phyloP scores from a whole-genome alignment of 768 basidiomycete genomes.

The Termitomyces sp. region DNA sequence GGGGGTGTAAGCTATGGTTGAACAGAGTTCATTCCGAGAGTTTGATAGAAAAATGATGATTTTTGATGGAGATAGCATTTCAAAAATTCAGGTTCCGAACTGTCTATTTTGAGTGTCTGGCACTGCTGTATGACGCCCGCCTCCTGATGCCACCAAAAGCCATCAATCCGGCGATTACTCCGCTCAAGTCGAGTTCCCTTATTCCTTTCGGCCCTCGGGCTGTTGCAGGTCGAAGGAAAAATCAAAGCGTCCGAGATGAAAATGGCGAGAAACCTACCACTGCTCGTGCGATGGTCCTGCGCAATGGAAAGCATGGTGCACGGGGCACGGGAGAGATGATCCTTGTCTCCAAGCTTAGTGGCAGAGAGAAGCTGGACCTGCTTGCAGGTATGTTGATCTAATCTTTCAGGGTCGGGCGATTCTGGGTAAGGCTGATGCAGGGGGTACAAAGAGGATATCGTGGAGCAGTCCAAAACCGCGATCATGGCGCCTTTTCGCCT shows the following conservation, averaged over 20 bases:
- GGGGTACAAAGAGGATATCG: constrained; percentile 53
- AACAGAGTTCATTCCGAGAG: too few species aligned
- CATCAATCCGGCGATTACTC: background rate
- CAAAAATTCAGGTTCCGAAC: too few species aligned
- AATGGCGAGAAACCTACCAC: constrained; percentile 57
- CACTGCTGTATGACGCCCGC: background rate
- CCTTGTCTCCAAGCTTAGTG: constrained; percentile 53
- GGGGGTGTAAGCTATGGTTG: too few species aligned
- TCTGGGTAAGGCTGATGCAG: background rate
- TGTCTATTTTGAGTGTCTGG: too few species aligned
- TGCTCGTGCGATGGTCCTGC: constrained; percentile 63
- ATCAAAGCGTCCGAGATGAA: constrained; percentile 36
- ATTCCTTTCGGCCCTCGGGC: constrained; percentile 52
- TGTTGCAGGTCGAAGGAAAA: constrained; percentile 27
- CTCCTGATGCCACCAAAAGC: constrained; percentile 21
- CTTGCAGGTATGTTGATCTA: constrained; percentile 51
- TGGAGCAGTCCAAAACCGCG: constrained; percentile 50
- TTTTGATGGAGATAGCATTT: too few species aligned
- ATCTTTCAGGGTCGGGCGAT: background rate
- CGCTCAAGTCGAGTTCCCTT: constrained; percentile 38
- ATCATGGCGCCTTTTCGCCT: constrained; percentile 61
- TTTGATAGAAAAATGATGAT: too few species aligned
- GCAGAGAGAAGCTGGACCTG: constrained; percentile 76
- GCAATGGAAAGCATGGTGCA: constrained; percentile 71
- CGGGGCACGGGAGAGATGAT: constrained; percentile 66